These are phyloP conservation scores for Entomortierella chlamydospora DNA, from an alignment of 192 early-diverging fungal species.

Conservation along the genomic window DNA sequence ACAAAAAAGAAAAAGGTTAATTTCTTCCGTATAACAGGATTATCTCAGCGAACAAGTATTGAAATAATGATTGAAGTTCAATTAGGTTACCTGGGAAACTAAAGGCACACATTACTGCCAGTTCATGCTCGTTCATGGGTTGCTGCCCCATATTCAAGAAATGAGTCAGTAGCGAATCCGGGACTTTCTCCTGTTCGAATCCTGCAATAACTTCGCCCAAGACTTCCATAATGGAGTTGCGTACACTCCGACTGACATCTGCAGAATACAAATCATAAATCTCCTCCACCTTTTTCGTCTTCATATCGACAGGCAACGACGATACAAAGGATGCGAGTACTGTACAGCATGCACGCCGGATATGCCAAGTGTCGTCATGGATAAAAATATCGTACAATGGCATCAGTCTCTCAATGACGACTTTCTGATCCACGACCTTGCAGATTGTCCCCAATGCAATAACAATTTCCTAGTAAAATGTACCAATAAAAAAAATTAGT, in stretches of 20 bases:
- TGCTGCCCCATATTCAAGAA: conserved; percentile 63
- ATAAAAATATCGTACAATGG: conserved; percentile 63
- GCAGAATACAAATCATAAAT: conserved; percentile 62
- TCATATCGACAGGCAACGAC: conserved; percentile 64
- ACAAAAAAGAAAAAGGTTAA: background rate
- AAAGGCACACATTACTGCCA: conserved; percentile 66
- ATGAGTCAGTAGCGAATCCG: conserved; percentile 59
- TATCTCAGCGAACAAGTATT: no score
- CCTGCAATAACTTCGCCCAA: conserved; percentile 67
- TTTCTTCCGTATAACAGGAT: no score
- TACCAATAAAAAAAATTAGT: no score
- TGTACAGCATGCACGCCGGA: conserved; percentile 64
- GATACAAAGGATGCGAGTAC: conserved; percentile 59
- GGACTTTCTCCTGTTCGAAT: conserved; percentile 59
- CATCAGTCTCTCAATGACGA: conserved; percentile 50
- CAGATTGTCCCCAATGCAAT: conserved; percentile 42
- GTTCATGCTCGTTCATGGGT: conserved; percentile 64
- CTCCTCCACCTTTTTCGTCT: conserved; percentile 52
- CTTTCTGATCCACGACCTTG: conserved; percentile 33
- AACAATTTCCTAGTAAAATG: conserved; percentile 59
- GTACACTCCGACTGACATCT: conserved; percentile 66
- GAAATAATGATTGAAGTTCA: no score
- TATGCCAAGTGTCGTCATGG: conserved; percentile 68
- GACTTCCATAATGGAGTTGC: conserved; percentile 65
- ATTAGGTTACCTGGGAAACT: conserved; percentile 70